Conservation (phyloP, 345 rosid species). For the Dovyalis caffra region DNA sequence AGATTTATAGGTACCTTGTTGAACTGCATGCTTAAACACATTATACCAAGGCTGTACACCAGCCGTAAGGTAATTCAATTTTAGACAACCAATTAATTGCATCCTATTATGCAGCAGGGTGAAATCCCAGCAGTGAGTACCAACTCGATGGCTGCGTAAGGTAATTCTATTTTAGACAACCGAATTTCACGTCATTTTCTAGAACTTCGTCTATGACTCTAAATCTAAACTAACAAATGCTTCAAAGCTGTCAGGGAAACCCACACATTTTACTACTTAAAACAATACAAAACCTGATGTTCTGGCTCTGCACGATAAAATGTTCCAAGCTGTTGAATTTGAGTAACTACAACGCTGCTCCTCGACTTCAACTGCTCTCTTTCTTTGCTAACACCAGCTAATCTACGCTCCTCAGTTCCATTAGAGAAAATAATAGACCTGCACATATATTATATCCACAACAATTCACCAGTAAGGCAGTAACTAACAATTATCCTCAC, state of each 20-base stretch:
- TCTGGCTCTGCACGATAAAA: slow-evolving; percentile 92
- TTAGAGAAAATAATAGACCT: slow-evolving; percentile 84
- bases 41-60: no score
- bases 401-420: slow-evolving; percentile 75
- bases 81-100: no score
- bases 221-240: not conserved
- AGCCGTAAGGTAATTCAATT: no score
- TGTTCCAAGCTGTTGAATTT: slow-evolving; percentile 57
- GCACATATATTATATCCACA: slow-evolving; percentile 6
- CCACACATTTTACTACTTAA: not conserved
- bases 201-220: no score
- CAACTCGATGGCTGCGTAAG: no score
- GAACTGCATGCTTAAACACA: no score
- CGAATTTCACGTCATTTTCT: no score
- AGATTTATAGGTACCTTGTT: no score
- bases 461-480: not conserved
- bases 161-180: no score
- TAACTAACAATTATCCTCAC: not conserved
- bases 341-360: slow-evolving; percentile 77
- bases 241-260: not conserved
- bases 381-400: slow-evolving; percentile 77
- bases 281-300: slow-evolving; percentile 60
- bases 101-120: no score
- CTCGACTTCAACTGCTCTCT: slow-evolving; percentile 72
- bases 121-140: no score